Evolutionary conservation across 495 filamentous ascomycete species (phyloP), one percentile per base, ranked within the genome.

Genomic region (Penicillium malachiteum): DNA sequence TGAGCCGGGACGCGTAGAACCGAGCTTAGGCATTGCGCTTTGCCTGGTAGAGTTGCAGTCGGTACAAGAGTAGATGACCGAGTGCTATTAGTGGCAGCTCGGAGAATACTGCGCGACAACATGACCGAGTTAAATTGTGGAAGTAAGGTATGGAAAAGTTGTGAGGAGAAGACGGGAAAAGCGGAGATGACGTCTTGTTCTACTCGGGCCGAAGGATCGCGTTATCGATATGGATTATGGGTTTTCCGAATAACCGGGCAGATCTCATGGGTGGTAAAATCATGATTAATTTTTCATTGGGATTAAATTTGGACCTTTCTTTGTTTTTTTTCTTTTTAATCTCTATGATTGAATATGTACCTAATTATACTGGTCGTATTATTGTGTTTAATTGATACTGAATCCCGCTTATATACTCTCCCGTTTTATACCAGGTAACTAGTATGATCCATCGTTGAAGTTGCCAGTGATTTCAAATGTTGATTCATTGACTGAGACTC

Each of bases 41-140:
- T 54, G 39, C 54, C 39, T 13, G 64, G 45, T 48, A 57, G 48
- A 51, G 54, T 46, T 45, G 55, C 51, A 17, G 50, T 17, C 39
- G 49, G 42, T 50, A 58, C 44, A 48, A 63, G 42, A 34, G 42
- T 32, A 18, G 44, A 52, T 48, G 50, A 54, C 26, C 60, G 54
- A 32, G 54, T 46, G 37, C 60, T 46, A 41, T 54, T 58, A 8
- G 60, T 33, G 18, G 63, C 62, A 30, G 69, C 59, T 64, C 62
- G 61, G 3, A 66, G 14, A 21, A 60, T 49, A 41, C 62, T 62
- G 32, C 62, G 67, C n/a, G 71, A 71, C 40, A 77, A 60, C 74
- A 77, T 77, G 18, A 40, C 54, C 47, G 35, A 21, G 40, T n/a
- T 34, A 57, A 7, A 8, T 14, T 11, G 40, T n/a, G 26, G 31